These are phyloP conservation scores for Citrus maxima DNA, from an alignment of 345 rosid genomes.

Conservation along the genomic window DNA sequence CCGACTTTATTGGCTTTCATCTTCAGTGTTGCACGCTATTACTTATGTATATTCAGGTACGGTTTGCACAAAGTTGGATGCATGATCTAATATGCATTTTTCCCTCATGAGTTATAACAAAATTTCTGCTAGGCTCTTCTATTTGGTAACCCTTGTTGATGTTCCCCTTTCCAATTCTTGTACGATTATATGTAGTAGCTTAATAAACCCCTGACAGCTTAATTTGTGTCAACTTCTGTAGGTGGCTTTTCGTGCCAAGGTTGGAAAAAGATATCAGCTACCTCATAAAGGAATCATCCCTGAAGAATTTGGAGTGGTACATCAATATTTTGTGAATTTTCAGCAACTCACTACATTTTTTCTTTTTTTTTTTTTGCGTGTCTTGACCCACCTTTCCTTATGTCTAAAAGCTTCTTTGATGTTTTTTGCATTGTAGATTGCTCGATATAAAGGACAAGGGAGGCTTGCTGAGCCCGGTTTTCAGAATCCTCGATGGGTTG, in stretches of 20 bases:
- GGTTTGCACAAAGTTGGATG: neutral
- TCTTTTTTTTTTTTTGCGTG: neutral
- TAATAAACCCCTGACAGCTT: neutral
- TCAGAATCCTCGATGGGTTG: conserved; percentile 91
- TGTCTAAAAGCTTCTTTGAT: conserved; percentile 7
- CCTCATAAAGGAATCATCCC: conserved; percentile 95
- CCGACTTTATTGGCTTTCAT: neutral
- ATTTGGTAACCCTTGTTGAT: neutral
- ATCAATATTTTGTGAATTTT: conserved; percentile 4
- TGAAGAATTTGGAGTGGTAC: conserved; percentile 97
- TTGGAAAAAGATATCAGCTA: conserved; percentile 86
- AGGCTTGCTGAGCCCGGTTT: conserved; percentile 93
- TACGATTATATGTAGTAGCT: neutral
- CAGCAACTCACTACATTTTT: neutral
- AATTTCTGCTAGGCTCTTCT: neutral
- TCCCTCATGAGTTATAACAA: neutral
- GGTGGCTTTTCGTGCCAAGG: conserved; percentile 97
- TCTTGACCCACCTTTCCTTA: neutral
- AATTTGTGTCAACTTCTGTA: conserved; percentile 18
- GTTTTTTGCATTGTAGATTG: conserved; percentile 47
- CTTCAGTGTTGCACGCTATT: neutral
- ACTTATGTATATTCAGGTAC: neutral
- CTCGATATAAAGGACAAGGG: conserved; percentile 94
- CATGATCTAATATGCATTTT: neutral
- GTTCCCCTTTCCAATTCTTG: neutral